phyloP scores from a whole-genome alignment of 2,329 filamentous ascomycete genomes.

The Byssothecium circinans region DNA sequence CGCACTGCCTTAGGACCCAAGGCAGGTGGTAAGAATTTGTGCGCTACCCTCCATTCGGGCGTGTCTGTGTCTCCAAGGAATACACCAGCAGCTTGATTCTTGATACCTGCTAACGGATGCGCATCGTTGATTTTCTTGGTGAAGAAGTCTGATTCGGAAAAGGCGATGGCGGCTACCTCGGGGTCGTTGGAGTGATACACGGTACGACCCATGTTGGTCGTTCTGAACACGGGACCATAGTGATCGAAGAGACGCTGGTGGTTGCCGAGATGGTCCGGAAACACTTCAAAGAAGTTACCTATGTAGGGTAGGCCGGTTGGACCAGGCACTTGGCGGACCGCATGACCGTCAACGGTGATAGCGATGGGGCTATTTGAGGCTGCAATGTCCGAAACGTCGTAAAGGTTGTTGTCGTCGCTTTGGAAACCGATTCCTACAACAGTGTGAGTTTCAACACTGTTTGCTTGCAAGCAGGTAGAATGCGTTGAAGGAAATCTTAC shows the following conservation, averaged over 20 bases:
- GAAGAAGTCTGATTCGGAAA: slow-evolving; percentile 41
- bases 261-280: slow-evolving; percentile 48
- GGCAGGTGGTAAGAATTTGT: slow-evolving; percentile 65
- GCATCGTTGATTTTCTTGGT: slow-evolving; percentile 46
- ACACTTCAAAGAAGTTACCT: slow-evolving; percentile 45
- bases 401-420: slow-evolving; percentile 7
- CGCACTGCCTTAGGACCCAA: slow-evolving; percentile 62
- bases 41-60: slow-evolving; percentile 54
- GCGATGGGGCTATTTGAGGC: slow-evolving; percentile 21
- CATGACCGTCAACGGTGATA: slow-evolving; percentile 54
- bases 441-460: neutral
- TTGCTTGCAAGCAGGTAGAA: neutral
- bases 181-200: slow-evolving; percentile 44
- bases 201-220: slow-evolving; percentile 41
- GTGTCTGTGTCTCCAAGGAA: slow-evolving; percentile 53
- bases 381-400: slow-evolving; percentile 12
- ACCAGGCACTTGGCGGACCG: slow-evolving; percentile 47
- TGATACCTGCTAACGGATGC: slow-evolving; percentile 39
- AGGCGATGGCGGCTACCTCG: slow-evolving; percentile 33
- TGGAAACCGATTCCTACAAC: slow-evolving; percentile 15
- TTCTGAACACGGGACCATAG: slow-evolving; percentile 44
- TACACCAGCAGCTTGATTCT: slow-evolving; percentile 30
- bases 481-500: slow-evolving; percentile 25
- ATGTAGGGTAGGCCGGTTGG: slow-evolving; percentile 43
- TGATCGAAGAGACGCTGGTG: slow-evolving; percentile 45